phyloP scores from a whole-genome alignment of 345 rosid species.

The Acer saccharum region DNA sequence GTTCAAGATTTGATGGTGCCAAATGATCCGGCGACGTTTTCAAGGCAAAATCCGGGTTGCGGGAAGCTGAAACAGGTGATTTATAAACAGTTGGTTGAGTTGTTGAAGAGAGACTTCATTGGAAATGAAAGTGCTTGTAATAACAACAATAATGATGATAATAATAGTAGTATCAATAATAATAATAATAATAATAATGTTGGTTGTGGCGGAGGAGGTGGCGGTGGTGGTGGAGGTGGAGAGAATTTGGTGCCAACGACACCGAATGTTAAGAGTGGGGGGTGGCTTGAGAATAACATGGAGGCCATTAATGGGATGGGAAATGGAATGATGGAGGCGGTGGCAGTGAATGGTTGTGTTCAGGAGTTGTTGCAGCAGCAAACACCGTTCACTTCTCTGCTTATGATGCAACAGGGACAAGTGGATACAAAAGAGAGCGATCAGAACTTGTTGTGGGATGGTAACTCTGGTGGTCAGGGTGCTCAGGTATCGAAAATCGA shows the following conservation, averaged over 20 bases:
- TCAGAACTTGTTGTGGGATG: slow-evolving; percentile 38
- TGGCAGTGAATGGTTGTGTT: slow-evolving; percentile 7
- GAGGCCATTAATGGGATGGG: slow-evolving; percentile 17
- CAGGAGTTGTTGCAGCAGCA: slow-evolving; percentile 23
- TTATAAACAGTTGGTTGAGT: slow-evolving; percentile 61
- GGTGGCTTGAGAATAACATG: neutral
- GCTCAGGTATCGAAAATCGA: slow-evolving; percentile 53
- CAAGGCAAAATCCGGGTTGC: slow-evolving; percentile 35
- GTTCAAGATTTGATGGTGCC: slow-evolving; percentile 69
- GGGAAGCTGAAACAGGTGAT: slow-evolving; percentile 63
- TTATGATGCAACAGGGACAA: slow-evolving; percentile 38
- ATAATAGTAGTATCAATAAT: neutral
- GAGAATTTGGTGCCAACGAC: slow-evolving; percentile 45
- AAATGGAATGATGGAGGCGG: slow-evolving; percentile 30
- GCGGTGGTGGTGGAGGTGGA: slow-evolving; percentile 23
- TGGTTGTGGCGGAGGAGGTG: slow-evolving; percentile 16
- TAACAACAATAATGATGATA: neutral
- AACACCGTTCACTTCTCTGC: slow-evolving; percentile 41
- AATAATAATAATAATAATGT: neutral
- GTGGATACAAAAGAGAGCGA: slow-evolving; percentile 30
- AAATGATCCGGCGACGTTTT: slow-evolving; percentile 25
- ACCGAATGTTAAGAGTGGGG: neutral
- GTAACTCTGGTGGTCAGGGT: slow-evolving; percentile 35
- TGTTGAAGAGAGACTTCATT: slow-evolving; percentile 46
- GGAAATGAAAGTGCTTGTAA: slow-evolving; percentile 5